Evolutionary conservation across 1,284 basidiomycete genomes (phyloP).

Genomic region (Ustilago crameri): DNA sequence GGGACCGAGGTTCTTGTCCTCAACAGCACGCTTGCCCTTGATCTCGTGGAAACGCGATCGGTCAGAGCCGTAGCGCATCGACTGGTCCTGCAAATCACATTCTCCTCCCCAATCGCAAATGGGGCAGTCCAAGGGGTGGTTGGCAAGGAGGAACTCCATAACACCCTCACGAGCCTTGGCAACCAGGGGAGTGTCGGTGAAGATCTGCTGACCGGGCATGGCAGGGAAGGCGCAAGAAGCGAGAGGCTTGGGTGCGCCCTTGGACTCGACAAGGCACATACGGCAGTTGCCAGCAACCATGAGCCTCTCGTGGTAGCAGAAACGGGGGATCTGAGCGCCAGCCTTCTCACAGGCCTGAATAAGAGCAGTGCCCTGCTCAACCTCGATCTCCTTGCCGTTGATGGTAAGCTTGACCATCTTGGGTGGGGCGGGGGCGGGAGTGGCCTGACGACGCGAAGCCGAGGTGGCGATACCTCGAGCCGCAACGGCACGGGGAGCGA

Average conservation of each 20-base stretch:
- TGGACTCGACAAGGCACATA: conserved; percentile 91
- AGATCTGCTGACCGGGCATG: conserved; percentile 95
- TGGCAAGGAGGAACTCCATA: conserved; percentile 97
- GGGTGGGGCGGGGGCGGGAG: conserved; percentile 58
- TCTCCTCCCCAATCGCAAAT: conserved; percentile 87
- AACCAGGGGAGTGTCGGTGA: conserved; percentile 92
- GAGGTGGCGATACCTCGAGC: conserved; percentile 50
- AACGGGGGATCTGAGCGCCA: conserved; percentile 71
- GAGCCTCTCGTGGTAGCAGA: conserved; percentile 88
- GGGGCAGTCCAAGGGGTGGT: conserved; percentile 97
- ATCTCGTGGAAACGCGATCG: conserved; percentile 98
- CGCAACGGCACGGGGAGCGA: conserved; percentile 30
- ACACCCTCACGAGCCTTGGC: conserved; percentile 92
- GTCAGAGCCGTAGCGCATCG: conserved; percentile 98
- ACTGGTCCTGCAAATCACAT: conserved; percentile 99
- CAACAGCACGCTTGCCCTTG: conserved; percentile 94
- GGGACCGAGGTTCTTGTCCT: conserved; percentile 98
- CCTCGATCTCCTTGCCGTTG: conserved; percentile 67
- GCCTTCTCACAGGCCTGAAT: conserved; percentile 86
- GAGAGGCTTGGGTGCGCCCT: conserved; percentile 89
- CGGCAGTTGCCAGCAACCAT: conserved; percentile 67
- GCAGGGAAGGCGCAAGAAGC: conserved; percentile 89
- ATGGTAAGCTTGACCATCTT: conserved; percentile 68
- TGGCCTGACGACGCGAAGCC: conserved; percentile 51
- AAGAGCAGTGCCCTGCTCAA: conserved; percentile 72